These are phyloP conservation scores for Mycosphaerella sp. DNA, from an alignment of 2,329 filamentous ascomycete species.

Conservation along the genomic window DNA sequence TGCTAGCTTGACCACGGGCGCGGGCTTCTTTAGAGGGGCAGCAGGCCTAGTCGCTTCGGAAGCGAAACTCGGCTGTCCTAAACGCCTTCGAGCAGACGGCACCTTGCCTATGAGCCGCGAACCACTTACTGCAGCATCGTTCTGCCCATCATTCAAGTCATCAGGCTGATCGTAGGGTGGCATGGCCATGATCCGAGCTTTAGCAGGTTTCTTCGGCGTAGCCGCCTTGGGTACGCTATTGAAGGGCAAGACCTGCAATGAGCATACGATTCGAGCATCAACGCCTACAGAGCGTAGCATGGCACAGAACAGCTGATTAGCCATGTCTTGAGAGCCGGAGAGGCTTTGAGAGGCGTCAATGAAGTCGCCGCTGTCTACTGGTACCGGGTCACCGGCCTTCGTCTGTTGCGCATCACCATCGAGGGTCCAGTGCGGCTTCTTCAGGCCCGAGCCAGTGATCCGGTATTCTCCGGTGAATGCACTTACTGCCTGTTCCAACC, in stretches of 20 bases:
- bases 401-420: constrained; percentile 45
- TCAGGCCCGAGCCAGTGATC: constrained; percentile 64
- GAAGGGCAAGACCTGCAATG: constrained; percentile 75
- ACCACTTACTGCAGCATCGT: constrained; percentile 21
- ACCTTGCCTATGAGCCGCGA: constrained; percentile 24
- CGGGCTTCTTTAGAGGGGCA: constrained; percentile 31
- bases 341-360: constrained; percentile 60
- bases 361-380: constrained; percentile 56
- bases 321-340: constrained; percentile 79
- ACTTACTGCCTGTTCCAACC: constrained; percentile 61
- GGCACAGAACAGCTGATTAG: constrained; percentile 85
- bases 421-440: constrained; percentile 63
- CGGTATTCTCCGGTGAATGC: constrained; percentile 65
- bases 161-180: constrained; percentile 16
- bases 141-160: constrained; percentile 18
- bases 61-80: constrained; percentile 31
- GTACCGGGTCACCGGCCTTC: constrained; percentile 11
- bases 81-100: constrained; percentile 28
- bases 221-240: constrained; percentile 43
- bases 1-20: constrained; percentile 58
- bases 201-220: constrained; percentile 38
- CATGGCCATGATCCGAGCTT: constrained; percentile 33
- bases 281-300: constrained; percentile 77
- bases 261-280: constrained; percentile 77
- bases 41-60: constrained; percentile 1